Percentiles rank a stretch among this genome's conserved stretches.
Evolutionary conservation across 1,284 basidiomycete species (phyloP).

Genomic region (Sphaerobolus stellatus): DNA sequence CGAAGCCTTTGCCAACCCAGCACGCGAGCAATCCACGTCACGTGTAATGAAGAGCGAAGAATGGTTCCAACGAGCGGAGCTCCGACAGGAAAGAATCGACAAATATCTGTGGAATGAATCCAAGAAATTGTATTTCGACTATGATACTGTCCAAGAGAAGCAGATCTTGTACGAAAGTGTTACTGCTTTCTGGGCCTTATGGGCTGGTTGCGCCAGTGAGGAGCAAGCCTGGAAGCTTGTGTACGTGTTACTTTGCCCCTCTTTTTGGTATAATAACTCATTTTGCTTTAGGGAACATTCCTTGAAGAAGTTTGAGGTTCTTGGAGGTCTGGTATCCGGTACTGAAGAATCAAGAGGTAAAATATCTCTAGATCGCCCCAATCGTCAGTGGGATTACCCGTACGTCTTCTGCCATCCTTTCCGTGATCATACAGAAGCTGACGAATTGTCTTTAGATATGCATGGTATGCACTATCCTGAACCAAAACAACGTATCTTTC

Average conservation of each 20-base stretch:
- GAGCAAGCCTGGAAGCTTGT: conserved; percentile 92
- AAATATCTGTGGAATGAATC: conserved; percentile 97
- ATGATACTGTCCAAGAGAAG: conserved; percentile 87
- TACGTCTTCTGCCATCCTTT: conserved; percentile 44
- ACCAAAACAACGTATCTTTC: conserved; percentile 11
- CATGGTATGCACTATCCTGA: conserved; percentile 46
- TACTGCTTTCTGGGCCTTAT: conserved; percentile 94
- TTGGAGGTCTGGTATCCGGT: conserved; percentile 94
- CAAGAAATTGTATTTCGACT: conserved; percentile 94
- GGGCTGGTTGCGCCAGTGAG: conserved; percentile 96
- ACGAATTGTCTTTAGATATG: conserved; percentile 46
- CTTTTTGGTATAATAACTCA: conserved; percentile 17
- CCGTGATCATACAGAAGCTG: conserved; percentile 15
- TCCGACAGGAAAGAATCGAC: conserved; percentile 83
- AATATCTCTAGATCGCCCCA: conserved; percentile 94
- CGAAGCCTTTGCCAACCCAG: conserved; percentile 65
- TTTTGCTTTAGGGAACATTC: conserved; percentile 63
- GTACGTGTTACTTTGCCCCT: conserved; percentile 46
- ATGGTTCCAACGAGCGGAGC: conserved; percentile 88
- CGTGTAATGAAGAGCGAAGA: conserved; percentile 73
- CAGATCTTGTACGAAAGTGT: conserved; percentile 95
- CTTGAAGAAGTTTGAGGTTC: conserved; percentile 92
- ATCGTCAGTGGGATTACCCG: conserved; percentile 97
- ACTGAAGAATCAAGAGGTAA: conserved; percentile 96
- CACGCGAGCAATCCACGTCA: conserved; percentile 63